A percentile compares a stretch with the other conserved stretches of the same genome.
phyloP scores from a whole-genome alignment of 768 basidiomycete genomes.

The Cystobasidium onofrii region DNA sequence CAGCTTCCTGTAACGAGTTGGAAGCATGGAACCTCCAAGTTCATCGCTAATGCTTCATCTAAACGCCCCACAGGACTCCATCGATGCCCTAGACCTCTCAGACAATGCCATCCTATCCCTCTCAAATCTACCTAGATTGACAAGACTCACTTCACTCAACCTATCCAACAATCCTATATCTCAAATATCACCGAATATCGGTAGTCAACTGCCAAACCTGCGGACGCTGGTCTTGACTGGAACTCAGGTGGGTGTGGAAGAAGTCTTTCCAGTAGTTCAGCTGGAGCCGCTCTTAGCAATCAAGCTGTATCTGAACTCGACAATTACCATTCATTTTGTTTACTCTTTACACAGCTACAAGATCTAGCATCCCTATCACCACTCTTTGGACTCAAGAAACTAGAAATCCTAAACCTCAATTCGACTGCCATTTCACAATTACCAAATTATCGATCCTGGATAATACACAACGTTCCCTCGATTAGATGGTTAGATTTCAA shows the following conservation, averaged over 20 bases:
- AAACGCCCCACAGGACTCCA: constrained; percentile 57
- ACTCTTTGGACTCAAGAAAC: constrained; percentile 43
- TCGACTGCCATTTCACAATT: constrained; percentile 81
- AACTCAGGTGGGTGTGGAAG: constrained; percentile 47
- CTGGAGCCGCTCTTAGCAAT: no score
- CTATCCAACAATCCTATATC: constrained; percentile 85
- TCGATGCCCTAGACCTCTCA: constrained; percentile 87
- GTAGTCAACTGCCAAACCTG: constrained; percentile 75
- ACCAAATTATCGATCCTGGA: constrained; percentile 95
- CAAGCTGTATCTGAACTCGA: neutral
- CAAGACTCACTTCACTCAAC: constrained; percentile 71
- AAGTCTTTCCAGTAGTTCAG: no score
- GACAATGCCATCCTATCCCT: constrained; percentile 77
- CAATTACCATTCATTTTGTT: neutral
- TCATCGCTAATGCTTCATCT: constrained; percentile 43
- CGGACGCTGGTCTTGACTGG: constrained; percentile 73
- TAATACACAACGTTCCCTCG: constrained; percentile 75
- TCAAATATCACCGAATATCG: constrained; percentile 69
- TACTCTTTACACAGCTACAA: constrained; percentile 46
- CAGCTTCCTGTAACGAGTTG: no score
- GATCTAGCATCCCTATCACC: constrained; percentile 47
- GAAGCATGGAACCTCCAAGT: no score
- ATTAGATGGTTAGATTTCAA: constrained; percentile 91
- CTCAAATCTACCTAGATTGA: constrained; percentile 77
- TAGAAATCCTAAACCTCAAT: constrained; percentile 66